Evolutionary conservation across 2,329 filamentous ascomycete genomes (phyloP).

Genomic region (Claviceps spartinae): DNA sequence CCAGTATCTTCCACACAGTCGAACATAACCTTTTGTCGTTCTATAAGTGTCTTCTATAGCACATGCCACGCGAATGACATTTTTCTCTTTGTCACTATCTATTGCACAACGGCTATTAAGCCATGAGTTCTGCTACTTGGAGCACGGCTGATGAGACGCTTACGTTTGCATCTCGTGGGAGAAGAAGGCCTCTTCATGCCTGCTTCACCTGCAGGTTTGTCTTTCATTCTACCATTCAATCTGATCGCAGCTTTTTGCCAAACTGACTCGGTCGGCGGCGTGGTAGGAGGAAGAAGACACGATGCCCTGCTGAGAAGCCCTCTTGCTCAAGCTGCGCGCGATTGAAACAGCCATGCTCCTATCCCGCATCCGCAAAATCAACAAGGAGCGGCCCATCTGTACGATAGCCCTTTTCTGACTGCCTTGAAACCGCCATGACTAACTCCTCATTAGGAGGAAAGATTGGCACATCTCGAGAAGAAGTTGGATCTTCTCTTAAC

Average conservation of each 20-base stretch:
- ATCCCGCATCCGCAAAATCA: slow-evolving; percentile 24
- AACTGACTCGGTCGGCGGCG: not conserved
- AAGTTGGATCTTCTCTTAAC: slow-evolving; percentile 36
- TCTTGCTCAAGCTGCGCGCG: slow-evolving; percentile 36
- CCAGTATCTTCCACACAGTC: too few species aligned
- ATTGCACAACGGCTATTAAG: not conserved
- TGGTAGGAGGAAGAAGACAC: slow-evolving; percentile 32
- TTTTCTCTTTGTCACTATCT: too few species aligned
- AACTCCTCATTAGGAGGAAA: slow-evolving; percentile 26
- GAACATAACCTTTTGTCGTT: too few species aligned
- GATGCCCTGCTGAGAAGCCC: slow-evolving; percentile 37
- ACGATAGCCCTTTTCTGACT: slow-evolving; percentile 10
- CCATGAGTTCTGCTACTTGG: slow-evolving; percentile 12
- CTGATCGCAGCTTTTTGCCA: not conserved
- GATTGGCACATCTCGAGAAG: slow-evolving; percentile 36
- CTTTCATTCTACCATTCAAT: not conserved
- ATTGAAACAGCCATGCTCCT: slow-evolving; percentile 33
- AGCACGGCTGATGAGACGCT: slow-evolving; percentile 18
- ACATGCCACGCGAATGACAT: too few species aligned
- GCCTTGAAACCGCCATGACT: not conserved
- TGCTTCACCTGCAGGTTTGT: slow-evolving; percentile 35
- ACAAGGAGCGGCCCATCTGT: slow-evolving; percentile 30
- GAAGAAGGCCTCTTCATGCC: slow-evolving; percentile 27
- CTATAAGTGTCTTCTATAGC: too few species aligned
- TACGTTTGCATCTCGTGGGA: slow-evolving; percentile 16